phyloP scores from a whole-genome alignment of 2,329 filamentous ascomycete species.

The Ophiostoma ulmi region DNA sequence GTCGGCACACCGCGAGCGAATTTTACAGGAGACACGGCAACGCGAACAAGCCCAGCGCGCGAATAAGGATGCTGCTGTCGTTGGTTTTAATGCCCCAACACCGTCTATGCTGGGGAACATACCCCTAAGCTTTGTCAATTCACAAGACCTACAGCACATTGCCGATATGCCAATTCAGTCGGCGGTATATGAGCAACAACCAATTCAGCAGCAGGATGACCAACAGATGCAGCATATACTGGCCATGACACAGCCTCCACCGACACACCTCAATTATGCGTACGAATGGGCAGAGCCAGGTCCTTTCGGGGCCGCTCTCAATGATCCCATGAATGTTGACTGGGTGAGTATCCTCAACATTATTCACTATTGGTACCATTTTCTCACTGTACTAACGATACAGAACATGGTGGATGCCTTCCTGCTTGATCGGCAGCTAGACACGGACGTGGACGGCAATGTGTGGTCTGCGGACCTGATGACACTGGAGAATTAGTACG shows the following conservation, averaged over 20 bases:
- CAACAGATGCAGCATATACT: not conserved
- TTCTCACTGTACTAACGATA: not conserved
- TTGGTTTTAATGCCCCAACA: not conserved
- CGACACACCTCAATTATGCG: constrained; percentile 14
- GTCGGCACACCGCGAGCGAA: not conserved
- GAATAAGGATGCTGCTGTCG: not conserved
- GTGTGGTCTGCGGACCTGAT: constrained; percentile 28
- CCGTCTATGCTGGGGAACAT: not conserved
- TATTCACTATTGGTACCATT: not conserved
- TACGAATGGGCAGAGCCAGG: constrained; percentile 26
- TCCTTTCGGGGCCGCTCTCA: constrained; percentile 25
- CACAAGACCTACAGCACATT: not conserved
- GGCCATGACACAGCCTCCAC: not conserved
- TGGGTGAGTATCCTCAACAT: constrained; percentile 23
- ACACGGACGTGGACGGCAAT: constrained; percentile 21
- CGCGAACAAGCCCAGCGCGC: constrained; percentile 9
- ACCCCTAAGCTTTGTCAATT: not conserved
- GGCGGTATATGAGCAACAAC: not conserved
- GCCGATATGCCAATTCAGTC: not conserved
- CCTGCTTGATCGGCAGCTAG: constrained; percentile 23
- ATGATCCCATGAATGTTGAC: constrained; percentile 26
- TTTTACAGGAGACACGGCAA: not conserved
- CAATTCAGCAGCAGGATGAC: not conserved
- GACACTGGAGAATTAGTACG: constrained; percentile 17
- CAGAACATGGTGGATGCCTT: constrained; percentile 28